A percentile compares a stretch with the other conserved stretches of the same genome.
phyloP scores from a whole-genome alignment of 768 basidiomycete species.

The Melanogaster broomeanus region DNA sequence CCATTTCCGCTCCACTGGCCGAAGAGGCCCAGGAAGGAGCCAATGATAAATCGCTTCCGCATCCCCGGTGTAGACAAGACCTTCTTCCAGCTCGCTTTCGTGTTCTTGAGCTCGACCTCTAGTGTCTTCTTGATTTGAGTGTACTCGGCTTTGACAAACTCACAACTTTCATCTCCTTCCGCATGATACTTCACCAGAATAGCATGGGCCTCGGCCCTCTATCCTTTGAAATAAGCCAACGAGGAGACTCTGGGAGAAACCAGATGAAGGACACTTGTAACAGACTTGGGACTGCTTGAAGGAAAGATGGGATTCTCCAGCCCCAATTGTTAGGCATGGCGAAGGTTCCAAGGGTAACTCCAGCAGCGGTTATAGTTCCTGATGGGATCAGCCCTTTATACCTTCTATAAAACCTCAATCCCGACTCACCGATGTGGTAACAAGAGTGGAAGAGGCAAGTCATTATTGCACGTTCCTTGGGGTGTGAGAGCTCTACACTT shows the following conservation, averaged over 20 bases:
- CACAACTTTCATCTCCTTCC: constrained; percentile 51
- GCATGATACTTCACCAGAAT: constrained; percentile 61
- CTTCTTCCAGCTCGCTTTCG: background rate
- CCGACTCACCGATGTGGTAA: constrained; percentile 13
- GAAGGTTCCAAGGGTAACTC: constrained; percentile 63
- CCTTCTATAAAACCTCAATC: background rate
- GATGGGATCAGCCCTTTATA: background rate
- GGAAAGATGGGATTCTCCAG: constrained; percentile 67
- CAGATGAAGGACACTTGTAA: constrained; percentile 57
- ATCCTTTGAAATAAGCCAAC: constrained; percentile 63
- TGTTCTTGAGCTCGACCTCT: constrained; percentile 24
- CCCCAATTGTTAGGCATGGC: constrained; percentile 57
- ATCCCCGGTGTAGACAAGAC: constrained; percentile 13
- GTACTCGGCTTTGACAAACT: constrained; percentile 60
- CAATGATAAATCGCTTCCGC: constrained; percentile 13
- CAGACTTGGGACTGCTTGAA: constrained; percentile 54
- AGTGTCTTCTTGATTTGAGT: constrained; percentile 57
- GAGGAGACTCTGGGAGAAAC: constrained; percentile 65
- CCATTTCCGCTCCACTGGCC: constrained; percentile 15
- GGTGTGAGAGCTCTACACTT: constrained; percentile 20
- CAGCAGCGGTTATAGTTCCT: constrained; percentile 42
- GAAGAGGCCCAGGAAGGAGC: constrained; percentile 15
- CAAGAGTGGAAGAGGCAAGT: constrained; percentile 8
- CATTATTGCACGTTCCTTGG: constrained; percentile 20
- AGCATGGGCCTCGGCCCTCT: constrained; percentile 47